phyloP scores from a whole-genome alignment of 2,329 filamentous ascomycete species.

The Fusarium lyarnte region DNA sequence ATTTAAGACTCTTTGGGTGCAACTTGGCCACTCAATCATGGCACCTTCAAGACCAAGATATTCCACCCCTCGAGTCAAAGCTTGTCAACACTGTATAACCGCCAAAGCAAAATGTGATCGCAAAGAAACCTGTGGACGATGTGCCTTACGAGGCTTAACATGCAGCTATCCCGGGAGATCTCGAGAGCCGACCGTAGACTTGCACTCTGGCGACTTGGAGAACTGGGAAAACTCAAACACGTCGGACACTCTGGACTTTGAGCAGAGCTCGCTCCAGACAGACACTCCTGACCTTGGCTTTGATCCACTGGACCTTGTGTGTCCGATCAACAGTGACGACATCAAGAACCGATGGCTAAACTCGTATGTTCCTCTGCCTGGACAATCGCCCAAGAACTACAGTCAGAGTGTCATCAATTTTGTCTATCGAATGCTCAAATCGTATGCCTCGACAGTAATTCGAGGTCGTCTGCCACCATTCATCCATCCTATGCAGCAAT shows the following conservation, averaged over 20 bases:
- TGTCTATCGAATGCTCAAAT: slow-evolving; percentile 54
- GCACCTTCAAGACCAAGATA: slow-evolving; percentile 41
- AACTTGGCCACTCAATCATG: background rate
- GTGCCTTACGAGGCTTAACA: slow-evolving; percentile 41
- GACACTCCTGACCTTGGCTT: slow-evolving; percentile 44
- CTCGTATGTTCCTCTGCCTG: slow-evolving; percentile 55
- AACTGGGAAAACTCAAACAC: background rate
- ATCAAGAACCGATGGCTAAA: slow-evolving; percentile 62
- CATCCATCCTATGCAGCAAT: slow-evolving; percentile 52
- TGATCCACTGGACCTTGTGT: slow-evolving; percentile 49
- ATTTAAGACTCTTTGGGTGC: background rate
- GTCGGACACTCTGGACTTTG: background rate
- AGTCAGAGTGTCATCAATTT: slow-evolving; percentile 50
- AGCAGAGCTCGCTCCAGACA: background rate
- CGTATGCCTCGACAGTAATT: slow-evolving; percentile 52
- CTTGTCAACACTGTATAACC: slow-evolving; percentile 49
- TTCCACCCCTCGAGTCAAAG: slow-evolving; percentile 51
- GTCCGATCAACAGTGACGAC: slow-evolving; percentile 57
- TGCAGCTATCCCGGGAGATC: slow-evolving; percentile 44
- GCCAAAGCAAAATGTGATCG: slow-evolving; percentile 55
- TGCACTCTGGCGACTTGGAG: background rate
- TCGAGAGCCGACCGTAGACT: background rate
- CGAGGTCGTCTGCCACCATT: slow-evolving; percentile 55
- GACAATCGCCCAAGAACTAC: slow-evolving; percentile 55
- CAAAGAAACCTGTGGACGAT: slow-evolving; percentile 47